Evolutionary conservation across 2,329 filamentous ascomycete species (phyloP).

Genomic region (Ophiostoma novo-ulmi): DNA sequence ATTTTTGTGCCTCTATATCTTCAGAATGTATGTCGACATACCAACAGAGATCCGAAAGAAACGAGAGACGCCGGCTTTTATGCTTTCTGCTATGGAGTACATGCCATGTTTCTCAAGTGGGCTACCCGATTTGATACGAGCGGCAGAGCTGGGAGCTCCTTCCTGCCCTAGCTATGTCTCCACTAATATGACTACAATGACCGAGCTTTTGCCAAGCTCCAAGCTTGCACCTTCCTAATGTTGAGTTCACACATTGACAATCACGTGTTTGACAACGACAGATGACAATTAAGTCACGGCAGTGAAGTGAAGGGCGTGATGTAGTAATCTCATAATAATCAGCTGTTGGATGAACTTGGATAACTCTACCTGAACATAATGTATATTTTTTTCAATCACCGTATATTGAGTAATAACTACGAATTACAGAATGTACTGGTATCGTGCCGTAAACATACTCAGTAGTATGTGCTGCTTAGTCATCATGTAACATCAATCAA

Average conservation of each 20-base stretch:
- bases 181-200: not conserved
- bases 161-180: not conserved
- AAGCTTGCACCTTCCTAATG: not conserved
- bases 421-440: no score
- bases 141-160: not conserved
- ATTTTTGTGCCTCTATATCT: not conserved
- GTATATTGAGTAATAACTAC: no score
- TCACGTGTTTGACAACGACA: not conserved
- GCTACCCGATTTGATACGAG: not conserved
- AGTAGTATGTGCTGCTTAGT: not conserved
- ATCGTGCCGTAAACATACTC: no score
- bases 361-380: no score
- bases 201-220: not conserved
- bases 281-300: not conserved
- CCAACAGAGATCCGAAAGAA: no score
- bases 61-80: not conserved
- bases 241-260: not conserved
- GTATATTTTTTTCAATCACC: no score
- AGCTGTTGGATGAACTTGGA: no score
- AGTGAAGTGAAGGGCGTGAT: not conserved
- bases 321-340: no score
- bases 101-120: not conserved
- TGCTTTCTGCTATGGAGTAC: not conserved
- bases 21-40: not conserved
- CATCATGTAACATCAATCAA: not conserved